A percentile compares a stretch with the other conserved stretches of the same genome.
phyloP scores from a whole-genome alignment of 441 rosid species.

The Dalechampia spathulata region DNA sequence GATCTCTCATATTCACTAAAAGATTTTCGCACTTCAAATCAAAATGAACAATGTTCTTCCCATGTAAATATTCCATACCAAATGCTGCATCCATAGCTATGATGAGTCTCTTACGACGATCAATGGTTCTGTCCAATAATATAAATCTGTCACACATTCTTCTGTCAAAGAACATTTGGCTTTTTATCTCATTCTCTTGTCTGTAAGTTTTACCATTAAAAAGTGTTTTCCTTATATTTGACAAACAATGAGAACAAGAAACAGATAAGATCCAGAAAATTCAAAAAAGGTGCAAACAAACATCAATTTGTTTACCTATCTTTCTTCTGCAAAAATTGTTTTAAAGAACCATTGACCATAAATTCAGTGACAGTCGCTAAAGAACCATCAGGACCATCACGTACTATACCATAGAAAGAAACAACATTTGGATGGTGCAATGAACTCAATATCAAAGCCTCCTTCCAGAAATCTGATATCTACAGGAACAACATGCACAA shows the following conservation, averaged over 20 bases:
- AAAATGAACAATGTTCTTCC: conserved; percentile 94
- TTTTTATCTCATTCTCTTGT: conserved; percentile 5
- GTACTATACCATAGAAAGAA: conserved; percentile 95
- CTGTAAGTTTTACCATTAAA: conserved; percentile 4
- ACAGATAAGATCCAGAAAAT: conserved; percentile 8
- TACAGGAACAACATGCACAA: conserved; percentile 28
- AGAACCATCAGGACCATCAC: conserved; percentile 98
- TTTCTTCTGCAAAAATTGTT: conserved; percentile 95
- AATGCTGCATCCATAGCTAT: conserved; percentile 98
- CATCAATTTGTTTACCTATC: conserved; percentile 57
- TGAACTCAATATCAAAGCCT: conserved; percentile 88
- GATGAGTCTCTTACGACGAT: conserved; percentile 98
- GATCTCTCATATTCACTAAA: conserved; percentile 97
- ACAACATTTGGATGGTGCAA: conserved; percentile 99
- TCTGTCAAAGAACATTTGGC: background rate
- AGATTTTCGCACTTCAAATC: conserved; percentile 97
- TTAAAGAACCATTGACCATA: conserved; percentile 97
- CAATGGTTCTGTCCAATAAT: conserved; percentile 57
- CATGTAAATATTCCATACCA: conserved; percentile 99
- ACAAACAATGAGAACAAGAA: conserved; percentile 1
- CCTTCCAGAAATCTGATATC: conserved; percentile 99
- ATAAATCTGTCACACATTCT: conserved; percentile 19
- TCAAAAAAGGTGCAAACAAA: background rate
- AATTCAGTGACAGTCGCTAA: conserved; percentile 95
- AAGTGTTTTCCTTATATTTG: background rate